A percentile compares a stretch with the other conserved stretches of the same genome.
Evolutionary conservation across 225 moss, liverwort and hornwort species (phyloP).

Genomic region (Neckera pumila): DNA sequence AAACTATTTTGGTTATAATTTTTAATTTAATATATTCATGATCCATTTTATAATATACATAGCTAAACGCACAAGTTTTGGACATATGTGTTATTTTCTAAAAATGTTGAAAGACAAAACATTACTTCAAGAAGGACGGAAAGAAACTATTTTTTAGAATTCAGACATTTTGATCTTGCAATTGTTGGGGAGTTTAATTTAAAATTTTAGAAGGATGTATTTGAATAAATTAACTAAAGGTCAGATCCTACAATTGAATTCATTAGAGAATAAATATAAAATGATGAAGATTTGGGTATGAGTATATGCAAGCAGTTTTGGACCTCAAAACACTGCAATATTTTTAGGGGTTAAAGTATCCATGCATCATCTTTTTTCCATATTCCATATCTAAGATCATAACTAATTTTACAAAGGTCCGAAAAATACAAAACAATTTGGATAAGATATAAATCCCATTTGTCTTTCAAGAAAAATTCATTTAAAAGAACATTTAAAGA

Average conservation of each 20-base stretch:
- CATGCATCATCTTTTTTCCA: no score
- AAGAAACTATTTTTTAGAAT: neutral
- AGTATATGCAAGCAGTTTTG: neutral
- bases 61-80: no score
- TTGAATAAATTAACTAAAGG: neutral
- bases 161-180: neutral
- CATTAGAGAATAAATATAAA: neutral
- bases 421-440: neutral
- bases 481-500: no score
- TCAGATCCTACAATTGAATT: accelerated
- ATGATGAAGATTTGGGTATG: neutral
- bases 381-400: no score
- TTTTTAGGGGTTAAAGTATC: no score
- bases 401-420: neutral
- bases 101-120: no score
- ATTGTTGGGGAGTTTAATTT: accelerated
- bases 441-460: no score
- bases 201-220: neutral
- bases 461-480: neutral
- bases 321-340: neutral
- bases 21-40: no score
- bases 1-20: no score
- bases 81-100: no score
- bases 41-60: no score
- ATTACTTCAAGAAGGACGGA: no score